Conservation (phyloP, 345 rosid species). For the Camelina neglecta region DNA sequence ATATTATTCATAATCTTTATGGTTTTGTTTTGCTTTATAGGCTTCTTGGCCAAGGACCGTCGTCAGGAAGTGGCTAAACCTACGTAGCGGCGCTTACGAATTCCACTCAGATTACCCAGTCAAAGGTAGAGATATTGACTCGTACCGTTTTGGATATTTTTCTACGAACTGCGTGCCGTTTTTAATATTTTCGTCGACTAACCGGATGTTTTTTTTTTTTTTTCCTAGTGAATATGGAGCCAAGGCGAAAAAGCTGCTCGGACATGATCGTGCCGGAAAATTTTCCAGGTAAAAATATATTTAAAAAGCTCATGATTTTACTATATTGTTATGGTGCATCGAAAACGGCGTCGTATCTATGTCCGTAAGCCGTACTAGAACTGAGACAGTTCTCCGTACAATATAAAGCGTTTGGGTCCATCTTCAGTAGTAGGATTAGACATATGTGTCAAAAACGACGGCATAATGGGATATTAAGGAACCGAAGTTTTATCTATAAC, state of each 20-base stretch:
- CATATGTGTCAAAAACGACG: constrained; percentile 35
- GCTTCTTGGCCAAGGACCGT: constrained; percentile 77
- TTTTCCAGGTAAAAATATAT: constrained; percentile 59
- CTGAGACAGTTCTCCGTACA: constrained; percentile 39
- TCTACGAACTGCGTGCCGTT: neutral
- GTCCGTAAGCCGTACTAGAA: constrained; percentile 25
- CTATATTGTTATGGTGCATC: neutral
- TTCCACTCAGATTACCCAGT: constrained; percentile 71
- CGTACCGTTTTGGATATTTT: constrained; percentile 7
- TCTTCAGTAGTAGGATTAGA: constrained; percentile 46
- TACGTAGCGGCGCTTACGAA: constrained; percentile 67
- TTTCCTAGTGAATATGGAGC: constrained; percentile 46
- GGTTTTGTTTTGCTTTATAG: constrained; percentile 53
- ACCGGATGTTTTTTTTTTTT: neutral
- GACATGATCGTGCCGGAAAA: constrained; percentile 62
- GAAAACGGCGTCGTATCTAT: constrained; percentile 36
- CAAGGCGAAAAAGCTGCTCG: constrained; percentile 74
- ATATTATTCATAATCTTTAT: too few relatives aligned
- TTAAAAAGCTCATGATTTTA: constrained; percentile 3
- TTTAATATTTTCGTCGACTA: neutral
- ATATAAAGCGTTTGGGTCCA: constrained; percentile 27
- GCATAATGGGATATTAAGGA: constrained; percentile 27
- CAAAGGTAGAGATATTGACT: constrained; percentile 49
- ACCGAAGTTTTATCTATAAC: constrained; percentile 19
- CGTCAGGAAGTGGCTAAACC: constrained; percentile 83